Evolutionary conservation across 1,284 basidiomycete genomes (phyloP), one percentile per base, ranked within the genome.

Genomic region (Heterobasidion occidentale): DNA sequence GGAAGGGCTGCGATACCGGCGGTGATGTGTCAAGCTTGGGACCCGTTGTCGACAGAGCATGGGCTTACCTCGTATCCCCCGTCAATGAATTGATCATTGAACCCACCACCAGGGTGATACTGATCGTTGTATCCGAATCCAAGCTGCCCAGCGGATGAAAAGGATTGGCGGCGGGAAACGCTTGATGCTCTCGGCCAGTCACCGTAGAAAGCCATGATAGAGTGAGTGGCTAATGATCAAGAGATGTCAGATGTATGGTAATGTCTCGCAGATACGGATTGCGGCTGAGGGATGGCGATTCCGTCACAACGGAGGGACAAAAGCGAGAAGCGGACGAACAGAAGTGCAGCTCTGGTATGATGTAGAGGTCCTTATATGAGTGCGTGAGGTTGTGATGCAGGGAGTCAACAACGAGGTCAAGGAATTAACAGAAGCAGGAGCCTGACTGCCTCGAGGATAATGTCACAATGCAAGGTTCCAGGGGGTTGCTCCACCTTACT

Each of bases 61-160:
- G 14, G 49, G 20, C 60, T 62, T 55, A 62, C 60, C 60, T 62
- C 60, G 19, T 19, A 56, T 36, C 53, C 44, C 36, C 6, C 44
- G 33, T 42, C 56, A 33, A 51, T 33, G n/a, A 50, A 60, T 9
- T 46, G 38, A 34, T 61, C 57, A 50, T 38, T 45, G 46, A 52
- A 58, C 15, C 55, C 47, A 8, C 47, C 60, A 50, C 27, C 49
- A 15, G 38, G 52, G 52, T 50, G 51, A 42, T 38, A 60, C 45
- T 35, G 45, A 11, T 60, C 59, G 11, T 34, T 51, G 44, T 54
- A 57, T 12, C 44, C 46, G 42, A 35, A 36, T 3, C 49, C 49
- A 51, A 51, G 14, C 35, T 48, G 46, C 46, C 27, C 46, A 17
- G n/a, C 11, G 46, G 57, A 12, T 15, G 17, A 17, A 7, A 48